Conservation (phyloP, 768 basidiomycete species). For the Cubamyces lactineus region DNA sequence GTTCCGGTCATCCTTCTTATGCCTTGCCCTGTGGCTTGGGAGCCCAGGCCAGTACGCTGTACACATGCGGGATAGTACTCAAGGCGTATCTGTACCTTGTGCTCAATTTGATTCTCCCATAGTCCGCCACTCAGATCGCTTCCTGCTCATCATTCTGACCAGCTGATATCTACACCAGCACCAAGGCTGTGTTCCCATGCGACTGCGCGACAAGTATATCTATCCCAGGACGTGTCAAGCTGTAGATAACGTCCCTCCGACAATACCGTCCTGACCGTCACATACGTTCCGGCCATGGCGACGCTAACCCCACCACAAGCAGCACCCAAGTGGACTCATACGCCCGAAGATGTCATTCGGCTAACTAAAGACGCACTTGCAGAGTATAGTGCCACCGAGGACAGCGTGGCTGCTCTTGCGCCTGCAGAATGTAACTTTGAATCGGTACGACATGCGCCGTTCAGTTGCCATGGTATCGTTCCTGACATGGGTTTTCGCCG, state of each 20-base stretch:
- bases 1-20: too few relatives aligned
- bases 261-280: too few relatives aligned
- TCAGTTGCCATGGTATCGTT: background rate
- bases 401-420: slow-evolving; percentile 61
- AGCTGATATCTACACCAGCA: too few relatives aligned
- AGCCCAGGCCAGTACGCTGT: too few relatives aligned
- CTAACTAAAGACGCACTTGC: slow-evolving; percentile 63
- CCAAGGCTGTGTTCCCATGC: too few relatives aligned
- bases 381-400: slow-evolving; percentile 53
- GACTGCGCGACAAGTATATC: background rate
- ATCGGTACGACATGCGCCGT: slow-evolving; percentile 50
- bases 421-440: slow-evolving; percentile 63
- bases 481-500: background rate
- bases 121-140: too few relatives aligned
- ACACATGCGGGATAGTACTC: too few relatives aligned
- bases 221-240: background rate
- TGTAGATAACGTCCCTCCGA: too few relatives aligned
- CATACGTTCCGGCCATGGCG: slow-evolving; percentile 38
- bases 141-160: too few relatives aligned
- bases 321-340: slow-evolving; percentile 71
- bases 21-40: too few relatives aligned
- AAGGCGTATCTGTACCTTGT: too few relatives aligned
- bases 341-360: slow-evolving; percentile 57
- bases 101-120: too few relatives aligned
- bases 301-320: slow-evolving; percentile 63